A percentile compares a stretch with the other conserved stretches of the same genome.
Evolutionary conservation across 495 filamentous ascomycete genomes (phyloP).

Genomic region (Podospora comata): DNA sequence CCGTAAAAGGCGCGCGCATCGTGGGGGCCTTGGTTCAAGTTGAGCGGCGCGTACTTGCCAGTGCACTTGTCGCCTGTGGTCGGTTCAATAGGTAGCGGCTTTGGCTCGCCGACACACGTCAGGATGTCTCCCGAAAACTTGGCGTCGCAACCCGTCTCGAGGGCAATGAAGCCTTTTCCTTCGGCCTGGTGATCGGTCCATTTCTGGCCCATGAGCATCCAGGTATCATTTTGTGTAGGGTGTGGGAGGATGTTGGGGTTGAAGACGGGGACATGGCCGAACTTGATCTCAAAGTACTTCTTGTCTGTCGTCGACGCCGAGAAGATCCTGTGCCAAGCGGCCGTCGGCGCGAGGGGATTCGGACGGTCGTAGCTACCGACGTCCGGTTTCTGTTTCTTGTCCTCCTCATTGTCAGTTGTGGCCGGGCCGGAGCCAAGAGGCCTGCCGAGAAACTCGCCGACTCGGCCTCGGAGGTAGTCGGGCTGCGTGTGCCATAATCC

Average conservation of each 20-base stretch:
- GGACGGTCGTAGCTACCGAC: slow-evolving; percentile 1
- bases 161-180: slow-evolving; percentile 4
- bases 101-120: slow-evolving; percentile 37
- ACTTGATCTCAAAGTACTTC: slow-evolving; percentile 44
- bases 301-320: slow-evolving; percentile 41
- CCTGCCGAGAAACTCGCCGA: slow-evolving; percentile 15
- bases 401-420: neutral
- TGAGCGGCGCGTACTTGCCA: slow-evolving; percentile 36
- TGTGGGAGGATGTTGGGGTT: slow-evolving; percentile 57
- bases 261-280: slow-evolving; percentile 35
- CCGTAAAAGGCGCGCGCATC: slow-evolving; percentile 55
- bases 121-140: slow-evolving; percentile 39
- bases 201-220: slow-evolving; percentile 47
- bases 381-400: neutral
- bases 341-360: slow-evolving; percentile 2
- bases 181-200: slow-evolving; percentile 19
- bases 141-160: slow-evolving; percentile 48
- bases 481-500: slow-evolving; percentile 22
- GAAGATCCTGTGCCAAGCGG: slow-evolving; percentile 38
- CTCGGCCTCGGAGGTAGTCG: slow-evolving; percentile 10
- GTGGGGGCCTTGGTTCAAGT: slow-evolving; percentile 45
- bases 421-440: neutral
- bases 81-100: slow-evolving; percentile 41
- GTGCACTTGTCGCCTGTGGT: slow-evolving; percentile 42
- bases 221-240: slow-evolving; percentile 40